These are phyloP conservation scores for Neonectria magnoliae DNA, from an alignment of 2,329 filamentous ascomycete species.

Conservation along the genomic window DNA sequence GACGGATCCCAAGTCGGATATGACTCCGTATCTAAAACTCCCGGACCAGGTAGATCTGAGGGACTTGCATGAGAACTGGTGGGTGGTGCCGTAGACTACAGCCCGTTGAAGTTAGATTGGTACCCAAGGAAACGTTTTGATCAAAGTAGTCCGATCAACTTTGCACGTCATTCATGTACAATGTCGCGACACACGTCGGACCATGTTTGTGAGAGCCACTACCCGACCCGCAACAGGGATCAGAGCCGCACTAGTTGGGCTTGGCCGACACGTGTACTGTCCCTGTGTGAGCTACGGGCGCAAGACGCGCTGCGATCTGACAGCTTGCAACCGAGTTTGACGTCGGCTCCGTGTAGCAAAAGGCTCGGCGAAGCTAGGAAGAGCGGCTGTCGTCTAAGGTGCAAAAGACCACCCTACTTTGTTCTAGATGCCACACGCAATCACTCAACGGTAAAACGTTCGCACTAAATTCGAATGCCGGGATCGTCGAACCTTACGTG, in stretches of 20 bases:
- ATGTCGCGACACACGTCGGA: slow-evolving; percentile 20
- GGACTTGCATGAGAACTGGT: slow-evolving; percentile 76
- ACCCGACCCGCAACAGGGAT: slow-evolving; percentile 15
- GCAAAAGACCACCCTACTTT: background rate
- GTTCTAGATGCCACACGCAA: slow-evolving; percentile 21
- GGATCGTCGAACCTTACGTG: slow-evolving; percentile 12
- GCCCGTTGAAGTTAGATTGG: slow-evolving; percentile 4
- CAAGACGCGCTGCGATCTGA: background rate
- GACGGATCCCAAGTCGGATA: slow-evolving; percentile 62
- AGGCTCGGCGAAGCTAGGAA: slow-evolving; percentile 1
- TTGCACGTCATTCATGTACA: slow-evolving; percentile 33
- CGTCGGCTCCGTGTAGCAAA: slow-evolving; percentile 6
- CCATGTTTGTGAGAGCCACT: slow-evolving; percentile 1
- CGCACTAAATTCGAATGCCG: slow-evolving; percentile 9
- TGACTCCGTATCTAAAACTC: slow-evolving; percentile 70
- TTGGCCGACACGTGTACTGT: background rate
- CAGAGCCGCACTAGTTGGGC: background rate
- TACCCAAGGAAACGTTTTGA: slow-evolving; percentile 21
- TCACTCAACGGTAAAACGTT: slow-evolving; percentile 13
- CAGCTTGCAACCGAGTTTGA: background rate
- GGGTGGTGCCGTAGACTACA: slow-evolving; percentile 52
- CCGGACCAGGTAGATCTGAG: slow-evolving; percentile 67
- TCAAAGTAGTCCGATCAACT: slow-evolving; percentile 1
- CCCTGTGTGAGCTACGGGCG: slow-evolving; percentile 8
- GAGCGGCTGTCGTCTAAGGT: background rate